Conservation (phyloP, 345 rosid genomes). For the Dipteronia dyeriana region DNA sequence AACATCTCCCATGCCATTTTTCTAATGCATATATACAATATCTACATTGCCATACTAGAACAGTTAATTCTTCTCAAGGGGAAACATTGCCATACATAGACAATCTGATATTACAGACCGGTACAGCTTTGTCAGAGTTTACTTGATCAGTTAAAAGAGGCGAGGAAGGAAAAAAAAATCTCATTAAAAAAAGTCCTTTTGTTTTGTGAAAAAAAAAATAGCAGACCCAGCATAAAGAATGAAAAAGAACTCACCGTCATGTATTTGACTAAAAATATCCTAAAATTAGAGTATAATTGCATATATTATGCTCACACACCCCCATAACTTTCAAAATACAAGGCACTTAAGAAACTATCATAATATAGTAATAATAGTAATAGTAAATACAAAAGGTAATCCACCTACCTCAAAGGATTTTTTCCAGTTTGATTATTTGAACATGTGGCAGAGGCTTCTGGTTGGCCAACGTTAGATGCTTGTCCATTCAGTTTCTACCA, state of each 20-base stretch:
- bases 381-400: background rate
- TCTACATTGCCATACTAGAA: background rate
- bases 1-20: background rate
- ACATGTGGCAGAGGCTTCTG: slow-evolving; percentile 46
- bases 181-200: background rate
- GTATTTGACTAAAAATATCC: background rate
- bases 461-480: slow-evolving; percentile 31
- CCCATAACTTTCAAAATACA: background rate
- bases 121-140: background rate
- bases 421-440: slow-evolving; percentile 40
- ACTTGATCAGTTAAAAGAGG: background rate
- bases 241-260: background rate
- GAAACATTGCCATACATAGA: background rate
- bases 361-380: background rate
- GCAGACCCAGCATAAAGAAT: background rate
- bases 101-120: background rate
- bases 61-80: background rate
- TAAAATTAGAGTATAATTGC: background rate
- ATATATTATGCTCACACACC: background rate
- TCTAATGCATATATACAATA: background rate
- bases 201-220: background rate
- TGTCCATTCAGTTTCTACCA: slow-evolving; percentile 79
- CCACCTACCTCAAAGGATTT: slow-evolving; percentile 48
- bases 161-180: background rate
- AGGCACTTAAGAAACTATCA: background rate